A percentile compares a stretch with the other conserved stretches of the same genome.
These are phyloP conservation scores for Zymoseptoria passerinii DNA, from an alignment of 2,329 filamentous ascomycete genomes.

Conservation along the genomic window DNA sequence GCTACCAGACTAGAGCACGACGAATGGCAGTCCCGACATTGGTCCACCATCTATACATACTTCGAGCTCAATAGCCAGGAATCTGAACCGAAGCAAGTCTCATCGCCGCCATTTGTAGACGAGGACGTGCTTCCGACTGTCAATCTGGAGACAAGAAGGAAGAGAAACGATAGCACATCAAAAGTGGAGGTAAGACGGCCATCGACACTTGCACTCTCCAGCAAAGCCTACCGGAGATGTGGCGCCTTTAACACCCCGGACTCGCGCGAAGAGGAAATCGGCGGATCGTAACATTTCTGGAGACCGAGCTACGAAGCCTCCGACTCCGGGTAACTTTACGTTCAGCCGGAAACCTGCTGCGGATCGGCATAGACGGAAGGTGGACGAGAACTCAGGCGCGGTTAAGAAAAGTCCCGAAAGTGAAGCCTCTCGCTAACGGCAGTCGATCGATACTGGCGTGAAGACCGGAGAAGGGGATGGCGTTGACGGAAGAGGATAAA, in stretches of 20 bases:
- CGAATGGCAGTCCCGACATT: conserved; percentile 56
- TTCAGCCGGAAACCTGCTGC: conserved; percentile 35
- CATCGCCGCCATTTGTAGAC: conserved; percentile 15
- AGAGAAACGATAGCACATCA: conserved; percentile 44
- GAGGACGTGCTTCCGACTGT: conserved; percentile 34
- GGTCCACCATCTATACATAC: conserved; percentile 48
- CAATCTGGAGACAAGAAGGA: conserved; percentile 46
- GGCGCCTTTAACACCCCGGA: conserved; percentile 31
- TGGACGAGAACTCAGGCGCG: conserved; percentile 12
- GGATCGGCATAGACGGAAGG: conserved; percentile 6
- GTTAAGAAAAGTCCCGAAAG: conserved; percentile 16
- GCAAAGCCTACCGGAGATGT: conserved; percentile 27
- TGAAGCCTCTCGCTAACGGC: background rate
- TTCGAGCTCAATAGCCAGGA: conserved; percentile 38
- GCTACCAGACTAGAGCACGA: conserved; percentile 45
- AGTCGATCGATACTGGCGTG: no score
- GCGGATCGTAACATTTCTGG: conserved; percentile 40
- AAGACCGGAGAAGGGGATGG: no score
- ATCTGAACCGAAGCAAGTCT: no score
- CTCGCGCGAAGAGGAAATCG: conserved; percentile 51
- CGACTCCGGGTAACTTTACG: conserved; percentile 36
- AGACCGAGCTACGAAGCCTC: conserved; percentile 32
- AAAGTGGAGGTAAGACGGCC: conserved; percentile 35
- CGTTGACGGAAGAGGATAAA: no score
- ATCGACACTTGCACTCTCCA: conserved; percentile 34